Evolutionary conservation across 208 protist genomes (phyloP).

Genomic region (Leishmania aethiopica): DNA sequence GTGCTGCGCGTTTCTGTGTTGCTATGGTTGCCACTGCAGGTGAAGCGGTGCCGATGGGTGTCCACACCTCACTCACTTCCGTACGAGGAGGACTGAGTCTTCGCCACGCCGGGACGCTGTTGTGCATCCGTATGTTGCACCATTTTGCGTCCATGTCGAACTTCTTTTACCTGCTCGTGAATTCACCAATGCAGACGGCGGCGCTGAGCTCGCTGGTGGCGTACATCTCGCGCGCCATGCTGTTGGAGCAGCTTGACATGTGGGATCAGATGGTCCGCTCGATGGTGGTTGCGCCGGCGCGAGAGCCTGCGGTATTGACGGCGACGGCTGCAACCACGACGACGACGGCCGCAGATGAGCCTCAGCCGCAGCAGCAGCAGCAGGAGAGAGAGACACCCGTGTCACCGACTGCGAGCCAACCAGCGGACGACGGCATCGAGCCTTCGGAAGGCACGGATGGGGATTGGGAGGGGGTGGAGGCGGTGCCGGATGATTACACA

Average conservation of each 20-base stretch:
- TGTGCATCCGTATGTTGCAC: conserved; percentile 54
- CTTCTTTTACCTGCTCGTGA: conserved; percentile 60
- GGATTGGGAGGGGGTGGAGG: not conserved
- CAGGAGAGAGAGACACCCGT: not conserved
- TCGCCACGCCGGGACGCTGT: conserved; percentile 48
- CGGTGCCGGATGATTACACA: not conserved
- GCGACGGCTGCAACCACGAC: not conserved
- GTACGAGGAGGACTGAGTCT: conserved; percentile 19
- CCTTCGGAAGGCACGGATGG: not conserved
- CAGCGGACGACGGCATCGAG: not conserved
- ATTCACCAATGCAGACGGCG: conserved; percentile 67
- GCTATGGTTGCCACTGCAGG: conserved; percentile 50
- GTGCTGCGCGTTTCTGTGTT: conserved; percentile 59
- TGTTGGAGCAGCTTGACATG: conserved; percentile 27
- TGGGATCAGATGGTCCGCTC: conserved; percentile 40
- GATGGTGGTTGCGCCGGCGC: conserved; percentile 26
- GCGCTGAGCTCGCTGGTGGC: conserved; percentile 44
- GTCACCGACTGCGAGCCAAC: not conserved
- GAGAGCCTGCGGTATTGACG: not conserved
- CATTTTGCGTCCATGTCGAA: conserved; percentile 41
- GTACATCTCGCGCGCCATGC: conserved; percentile 44
- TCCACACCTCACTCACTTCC: conserved; percentile 20
- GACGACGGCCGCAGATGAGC: not conserved
- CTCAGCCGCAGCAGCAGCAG: too few relatives aligned
- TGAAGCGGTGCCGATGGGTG: conserved; percentile 44